Evolutionary conservation across 805 yeast species (phyloP), one percentile per base, ranked within the genome.

Genomic region (Teunomyces funiuensis): DNA sequence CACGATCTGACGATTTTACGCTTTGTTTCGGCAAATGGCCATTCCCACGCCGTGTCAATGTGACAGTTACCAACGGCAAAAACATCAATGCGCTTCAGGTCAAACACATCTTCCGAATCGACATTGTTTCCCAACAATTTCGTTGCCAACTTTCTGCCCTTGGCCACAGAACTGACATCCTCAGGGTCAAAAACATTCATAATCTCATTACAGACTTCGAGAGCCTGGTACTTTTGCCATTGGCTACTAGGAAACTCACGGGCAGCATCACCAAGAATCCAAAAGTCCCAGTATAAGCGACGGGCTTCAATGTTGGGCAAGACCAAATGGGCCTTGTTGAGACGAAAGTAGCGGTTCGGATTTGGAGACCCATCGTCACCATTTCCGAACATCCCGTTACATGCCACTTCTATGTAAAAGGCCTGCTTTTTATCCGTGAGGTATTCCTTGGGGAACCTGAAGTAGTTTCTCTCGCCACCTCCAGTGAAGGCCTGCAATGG

Each of bases 11-110:
- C 96, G 41, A 91, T 80, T 58, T 91, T 91, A 39, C 98, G 78
- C 53, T 86, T 83, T 1, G 98, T 88, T 60, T 93, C 97, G 2
- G 96, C 97, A 71, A 85, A 91, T n/a, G 97, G 98, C 99, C 99
- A 91, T 44, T 89, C 73, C 99, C 99, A 91, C 11, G 98, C 98
- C 13, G 98, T 91, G 57, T 91, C 99, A 52, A 90, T 90, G 61
- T 90, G 98, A 61, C 98, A 93, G 60, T 93, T 87, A 31, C 99
- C 99, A 50, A 93, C 76, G 6, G 87, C 96, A 61, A 71, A 84
- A 8, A 90, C 96, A 42, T 83, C 82, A 43, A 77, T 63, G 19
- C 61, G 41, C 17, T 43, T 63, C 53, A 41, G 57, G 25, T 60
- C 55, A 50, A 71, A 83, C 1, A 91, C 97, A 8, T 74, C 73